phyloP scores from a whole-genome alignment of 768 basidiomycete genomes.

The Suillus luteus region DNA sequence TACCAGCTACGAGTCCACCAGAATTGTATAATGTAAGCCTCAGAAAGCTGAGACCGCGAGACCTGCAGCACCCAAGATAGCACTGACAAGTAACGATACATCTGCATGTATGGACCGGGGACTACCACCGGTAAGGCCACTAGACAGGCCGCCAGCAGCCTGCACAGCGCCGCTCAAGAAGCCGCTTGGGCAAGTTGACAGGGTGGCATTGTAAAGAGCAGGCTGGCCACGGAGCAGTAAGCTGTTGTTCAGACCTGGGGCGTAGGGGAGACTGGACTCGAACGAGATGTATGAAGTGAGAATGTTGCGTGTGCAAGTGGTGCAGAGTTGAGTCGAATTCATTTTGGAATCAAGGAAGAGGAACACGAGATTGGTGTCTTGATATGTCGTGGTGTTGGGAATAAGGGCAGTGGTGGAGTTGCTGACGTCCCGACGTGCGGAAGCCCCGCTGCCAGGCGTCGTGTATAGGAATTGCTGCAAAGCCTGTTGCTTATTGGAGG shows the following conservation, averaged over 20 bases:
- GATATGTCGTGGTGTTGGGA: conserved; percentile 60
- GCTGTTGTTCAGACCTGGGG: conserved; percentile 67
- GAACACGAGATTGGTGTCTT: conserved; percentile 71
- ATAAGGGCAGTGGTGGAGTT: conserved; percentile 32
- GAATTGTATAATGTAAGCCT: not conserved
- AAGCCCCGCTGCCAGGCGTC: conserved; percentile 20
- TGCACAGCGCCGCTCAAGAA: conserved; percentile 72
- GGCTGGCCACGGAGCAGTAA: conserved; percentile 66
- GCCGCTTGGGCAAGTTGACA: conserved; percentile 61
- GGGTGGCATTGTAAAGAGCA: conserved; percentile 63
- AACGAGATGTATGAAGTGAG: conserved; percentile 76
- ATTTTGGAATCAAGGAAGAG: conserved; percentile 66
- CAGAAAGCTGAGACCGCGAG: conserved; percentile 34
- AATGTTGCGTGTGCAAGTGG: conserved; percentile 76
- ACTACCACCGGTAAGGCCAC: conserved; percentile 35
- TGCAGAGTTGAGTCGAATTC: conserved; percentile 65
- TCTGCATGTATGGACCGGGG: conserved; percentile 27
- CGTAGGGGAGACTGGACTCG: conserved; percentile 73
- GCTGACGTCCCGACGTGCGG: conserved; percentile 31
- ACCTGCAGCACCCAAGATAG: conserved; percentile 36
- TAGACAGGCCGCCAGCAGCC: conserved; percentile 63
- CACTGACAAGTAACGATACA: conserved; percentile 31
- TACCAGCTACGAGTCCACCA: not conserved
- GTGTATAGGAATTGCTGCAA: conserved; percentile 30
- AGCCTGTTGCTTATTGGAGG: conserved; percentile 17